Evolutionary conservation across 176 grass and related monocot genomes (phyloP).

Genomic region (Lolium multiflorum): DNA sequence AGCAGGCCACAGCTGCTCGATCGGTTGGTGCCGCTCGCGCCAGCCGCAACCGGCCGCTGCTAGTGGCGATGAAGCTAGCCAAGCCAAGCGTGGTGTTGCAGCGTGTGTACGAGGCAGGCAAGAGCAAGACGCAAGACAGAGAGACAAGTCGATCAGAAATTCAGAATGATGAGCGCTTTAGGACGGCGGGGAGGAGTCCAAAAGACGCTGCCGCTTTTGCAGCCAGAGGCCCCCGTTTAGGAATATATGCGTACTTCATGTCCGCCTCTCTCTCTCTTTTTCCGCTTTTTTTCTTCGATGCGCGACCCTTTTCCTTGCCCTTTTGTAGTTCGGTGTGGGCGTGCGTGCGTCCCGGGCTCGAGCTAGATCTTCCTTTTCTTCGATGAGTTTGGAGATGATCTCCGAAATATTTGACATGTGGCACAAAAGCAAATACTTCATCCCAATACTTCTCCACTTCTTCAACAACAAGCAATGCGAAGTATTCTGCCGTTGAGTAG

Average conservation of each 20-base stretch:
- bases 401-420: no score
- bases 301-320: background rate
- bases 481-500: no score
- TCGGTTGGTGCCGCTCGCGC: background rate
- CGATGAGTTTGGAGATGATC: no score
- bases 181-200: slow-evolving; percentile 17
- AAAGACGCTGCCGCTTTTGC: slow-evolving; percentile 40
- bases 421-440: no score
- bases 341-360: background rate
- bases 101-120: background rate
- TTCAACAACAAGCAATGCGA: no score
- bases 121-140: background rate
- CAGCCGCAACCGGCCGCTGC: background rate
- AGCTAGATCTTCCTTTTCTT: no score
- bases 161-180: slow-evolving; percentile 39
- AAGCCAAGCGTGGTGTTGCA: background rate
- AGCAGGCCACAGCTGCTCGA: background rate
- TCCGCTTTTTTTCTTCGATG: background rate
- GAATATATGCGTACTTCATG: slow-evolving; percentile 46
- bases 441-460: no score
- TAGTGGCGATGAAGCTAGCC: background rate
- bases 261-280: background rate
- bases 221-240: background rate
- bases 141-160: slow-evolving; percentile 3
- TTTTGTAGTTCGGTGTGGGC: background rate